These are phyloP conservation scores for Sporobolomyces phaffii DNA, from an alignment of 768 basidiomycete species.

Conservation along the genomic window DNA sequence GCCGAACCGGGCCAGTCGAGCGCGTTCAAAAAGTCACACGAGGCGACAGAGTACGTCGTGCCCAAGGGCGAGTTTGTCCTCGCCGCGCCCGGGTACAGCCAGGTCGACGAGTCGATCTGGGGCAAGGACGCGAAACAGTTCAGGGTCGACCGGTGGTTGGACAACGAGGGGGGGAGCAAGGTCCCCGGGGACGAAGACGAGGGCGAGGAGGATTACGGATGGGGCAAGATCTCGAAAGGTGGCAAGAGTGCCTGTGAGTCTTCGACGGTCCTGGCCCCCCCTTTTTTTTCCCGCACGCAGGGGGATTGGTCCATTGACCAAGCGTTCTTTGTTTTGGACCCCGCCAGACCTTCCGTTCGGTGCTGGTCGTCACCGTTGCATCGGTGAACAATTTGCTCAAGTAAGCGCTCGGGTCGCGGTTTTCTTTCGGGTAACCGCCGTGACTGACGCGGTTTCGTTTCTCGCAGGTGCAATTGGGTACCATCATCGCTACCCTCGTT, in stretches of 20 bases:
- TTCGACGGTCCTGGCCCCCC: too few relatives aligned
- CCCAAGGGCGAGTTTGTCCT: conserved; percentile 85
- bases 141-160: conserved; percentile 79
- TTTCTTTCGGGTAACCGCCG: neutral
- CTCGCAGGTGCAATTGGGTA: conserved; percentile 66
- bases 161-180: conserved; percentile 72
- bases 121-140: conserved; percentile 58
- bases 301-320: too few relatives aligned
- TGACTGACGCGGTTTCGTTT: neutral
- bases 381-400: conserved; percentile 87
- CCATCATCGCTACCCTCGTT: conserved; percentile 70
- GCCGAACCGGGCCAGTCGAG: conserved; percentile 45
- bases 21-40: conserved; percentile 35
- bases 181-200: conserved; percentile 67
- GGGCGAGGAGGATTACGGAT: conserved; percentile 84
- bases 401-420: neutral
- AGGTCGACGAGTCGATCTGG: conserved; percentile 82
- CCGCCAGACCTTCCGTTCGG: conserved; percentile 87
- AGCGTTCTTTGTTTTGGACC: neutral
- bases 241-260: conserved; percentile 39
- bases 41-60: conserved; percentile 68
- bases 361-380: conserved; percentile 56
- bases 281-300: too few relatives aligned
- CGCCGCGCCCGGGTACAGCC: conserved; percentile 78
- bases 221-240: conserved; percentile 67